Evolutionary conservation across 1,284 basidiomycete genomes (phyloP).

Genomic region (Cystobasidium sp.): DNA sequence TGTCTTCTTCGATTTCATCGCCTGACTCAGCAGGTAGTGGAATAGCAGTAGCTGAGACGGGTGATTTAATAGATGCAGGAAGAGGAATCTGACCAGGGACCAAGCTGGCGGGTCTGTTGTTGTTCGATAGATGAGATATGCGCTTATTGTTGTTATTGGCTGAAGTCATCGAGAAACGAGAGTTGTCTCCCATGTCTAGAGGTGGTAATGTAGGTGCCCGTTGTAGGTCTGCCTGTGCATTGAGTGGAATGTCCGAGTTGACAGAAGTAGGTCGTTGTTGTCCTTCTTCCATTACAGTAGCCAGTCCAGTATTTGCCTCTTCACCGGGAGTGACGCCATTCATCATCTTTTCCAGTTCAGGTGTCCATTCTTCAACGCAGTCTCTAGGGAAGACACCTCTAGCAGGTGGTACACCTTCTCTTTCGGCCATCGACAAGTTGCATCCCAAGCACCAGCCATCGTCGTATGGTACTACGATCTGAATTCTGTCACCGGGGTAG

Average conservation of each 20-base stretch:
- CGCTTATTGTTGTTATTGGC: conserved; percentile 14
- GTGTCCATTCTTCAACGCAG: conserved; percentile 49
- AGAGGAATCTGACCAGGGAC: conserved; percentile 10
- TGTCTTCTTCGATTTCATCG: conserved; percentile 17
- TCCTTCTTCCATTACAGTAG: neutral
- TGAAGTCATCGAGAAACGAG: conserved; percentile 16
- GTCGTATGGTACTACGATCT: conserved; percentile 53
- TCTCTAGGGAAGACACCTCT: conserved; percentile 53
- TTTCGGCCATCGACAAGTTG: conserved; percentile 10
- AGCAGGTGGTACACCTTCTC: conserved; percentile 20
- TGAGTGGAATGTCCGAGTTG: conserved; percentile 35
- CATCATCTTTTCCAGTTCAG: conserved; percentile 19
- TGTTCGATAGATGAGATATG: conserved; percentile 6
- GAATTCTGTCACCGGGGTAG: conserved; percentile 51
- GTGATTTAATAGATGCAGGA: conserved; percentile 23
- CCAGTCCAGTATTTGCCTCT: neutral
- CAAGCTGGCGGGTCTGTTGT: conserved; percentile 18
- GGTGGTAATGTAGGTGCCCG: conserved; percentile 45
- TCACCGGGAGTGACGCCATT: neutral
- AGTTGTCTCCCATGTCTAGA: conserved; percentile 40
- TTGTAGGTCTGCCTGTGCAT: conserved; percentile 11
- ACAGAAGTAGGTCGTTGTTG: conserved; percentile 13
- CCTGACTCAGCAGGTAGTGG: conserved; percentile 2
- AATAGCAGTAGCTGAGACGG: conserved; percentile 15
- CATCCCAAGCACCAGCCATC: conserved; percentile 47